Evolutionary conservation across 2,329 filamentous ascomycete species (phyloP), one percentile per base, ranked within the genome.

Genomic region (Coniochaeta sp.): DNA sequence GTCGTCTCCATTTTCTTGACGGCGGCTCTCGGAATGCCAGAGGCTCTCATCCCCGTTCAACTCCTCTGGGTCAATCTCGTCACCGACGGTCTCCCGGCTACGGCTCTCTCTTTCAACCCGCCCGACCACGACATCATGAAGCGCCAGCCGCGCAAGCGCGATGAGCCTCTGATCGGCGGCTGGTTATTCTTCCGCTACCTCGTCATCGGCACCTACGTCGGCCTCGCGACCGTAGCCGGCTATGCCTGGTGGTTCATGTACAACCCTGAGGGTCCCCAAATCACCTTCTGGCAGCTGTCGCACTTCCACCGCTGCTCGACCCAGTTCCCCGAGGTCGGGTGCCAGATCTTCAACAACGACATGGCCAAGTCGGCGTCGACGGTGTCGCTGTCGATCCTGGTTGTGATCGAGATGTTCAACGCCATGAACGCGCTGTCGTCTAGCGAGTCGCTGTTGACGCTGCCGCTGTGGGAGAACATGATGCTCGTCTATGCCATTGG

Each of bases 241-340:
- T 99, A 99, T 72, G 93, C 91, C n/a, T 99, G 95, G 95, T 99
- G 92, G 91, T 99, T 98, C 81, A 93, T 99, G 89, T 96, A 89
- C 81, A 93, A 98, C 78, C 77, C 87, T 9, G 86, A 88, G 66
- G 95, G 95, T 0, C 95, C 95, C 26, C 90, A 96, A 74, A 96
- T 99, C 75, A 87, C 81, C 64, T 96, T 98, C 79, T 89, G 84
- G 74, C 91, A 99, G 72, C 81, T 99, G 66, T 81, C 89, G 26
- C 89, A 96, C 77, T 99, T 98, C 87, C 95, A 99, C 79, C 88
- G 88, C 72, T 99, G 95, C 84, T 89, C 89, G 0, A 70, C 89
- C 17, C 81, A 91, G 61, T 98, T 96, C 78, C 85, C 92, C 0
- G 88, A 93, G 68, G 91, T 98, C 68, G 93, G 91, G 59, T 99